Conservation (phyloP, 2,329 filamentous ascomycete genomes). For the Dactylellina haptotyla region DNA sequence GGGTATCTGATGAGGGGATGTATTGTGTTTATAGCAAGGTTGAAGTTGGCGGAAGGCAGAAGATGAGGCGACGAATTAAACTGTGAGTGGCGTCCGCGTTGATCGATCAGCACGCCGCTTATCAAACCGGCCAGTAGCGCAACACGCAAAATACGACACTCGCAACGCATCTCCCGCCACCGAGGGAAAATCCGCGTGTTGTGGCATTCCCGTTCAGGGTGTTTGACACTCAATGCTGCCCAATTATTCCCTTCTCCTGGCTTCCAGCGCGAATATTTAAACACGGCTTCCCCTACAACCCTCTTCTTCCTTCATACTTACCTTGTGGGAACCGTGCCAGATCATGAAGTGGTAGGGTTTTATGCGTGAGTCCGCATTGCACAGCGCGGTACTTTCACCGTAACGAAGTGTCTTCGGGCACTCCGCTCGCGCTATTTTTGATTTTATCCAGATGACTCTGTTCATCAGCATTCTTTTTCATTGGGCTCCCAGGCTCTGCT, state of each 20-base stretch:
- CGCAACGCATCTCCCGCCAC: too few species aligned
- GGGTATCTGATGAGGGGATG: background rate
- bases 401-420: constrained; percentile 29
- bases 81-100: background rate
- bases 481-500: background rate
- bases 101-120: constrained; percentile 24
- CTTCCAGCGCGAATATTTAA: background rate
- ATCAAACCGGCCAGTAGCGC: constrained; percentile 28
- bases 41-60: background rate
- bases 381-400: constrained; percentile 31
- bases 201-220: background rate
- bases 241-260: background rate
- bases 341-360: constrained; percentile 6
- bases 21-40: background rate
- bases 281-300: background rate
- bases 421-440: constrained; percentile 32
- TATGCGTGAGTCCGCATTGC: constrained; percentile 33
- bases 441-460: background rate
- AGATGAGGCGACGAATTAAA: background rate
- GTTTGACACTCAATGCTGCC: background rate
- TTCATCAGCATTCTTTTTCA: background rate
- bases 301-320: constrained; percentile 20
- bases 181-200: too few species aligned
- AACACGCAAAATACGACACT: too few species aligned
- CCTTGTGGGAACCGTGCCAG: constrained; percentile 11